Conservation (phyloP, 352 stramenopile genomes). For the Phytophthora tentaculata region DNA sequence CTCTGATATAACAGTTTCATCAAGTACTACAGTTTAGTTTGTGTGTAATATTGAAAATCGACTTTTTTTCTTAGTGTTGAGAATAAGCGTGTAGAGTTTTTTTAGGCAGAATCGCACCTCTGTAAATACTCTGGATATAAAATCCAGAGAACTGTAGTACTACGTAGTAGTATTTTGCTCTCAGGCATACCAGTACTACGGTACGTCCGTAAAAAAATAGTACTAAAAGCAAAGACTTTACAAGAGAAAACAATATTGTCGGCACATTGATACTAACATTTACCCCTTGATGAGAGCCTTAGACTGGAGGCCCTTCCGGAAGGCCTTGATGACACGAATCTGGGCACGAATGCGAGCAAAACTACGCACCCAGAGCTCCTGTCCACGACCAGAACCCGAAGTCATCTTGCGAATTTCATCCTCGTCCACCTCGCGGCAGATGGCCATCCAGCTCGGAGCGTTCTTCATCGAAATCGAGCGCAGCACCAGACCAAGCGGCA, state of each 20-base stretch:
- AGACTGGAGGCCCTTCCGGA: slow-evolving; percentile 58
- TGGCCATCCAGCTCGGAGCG: slow-evolving; percentile 62
- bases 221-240: slow-evolving; percentile 63
- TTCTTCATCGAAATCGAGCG: slow-evolving; percentile 64
- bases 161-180: too few species aligned
- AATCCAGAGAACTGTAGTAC: too few species aligned
- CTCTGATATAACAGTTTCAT: too few species aligned
- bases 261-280: slow-evolving; percentile 19
- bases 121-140: too few species aligned
- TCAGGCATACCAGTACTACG: neutral
- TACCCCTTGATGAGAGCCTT: slow-evolving; percentile 48
- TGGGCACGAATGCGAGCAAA: slow-evolving; percentile 64
- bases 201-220: too few species aligned
- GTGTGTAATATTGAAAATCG: too few species aligned
- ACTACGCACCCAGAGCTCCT: slow-evolving; percentile 64
- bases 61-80: too few species aligned
- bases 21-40: too few species aligned
- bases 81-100: too few species aligned
- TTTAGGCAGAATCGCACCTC: too few species aligned
- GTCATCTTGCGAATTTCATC: slow-evolving; percentile 43
- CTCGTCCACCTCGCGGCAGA: slow-evolving; percentile 57
- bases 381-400: slow-evolving; percentile 41
- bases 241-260: slow-evolving; percentile 38
- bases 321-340: slow-evolving; percentile 71
- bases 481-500: slow-evolving; percentile 60